phyloP scores from a whole-genome alignment of 2,329 filamentous ascomycete genomes.

The Cladorrhinum sp. region DNA sequence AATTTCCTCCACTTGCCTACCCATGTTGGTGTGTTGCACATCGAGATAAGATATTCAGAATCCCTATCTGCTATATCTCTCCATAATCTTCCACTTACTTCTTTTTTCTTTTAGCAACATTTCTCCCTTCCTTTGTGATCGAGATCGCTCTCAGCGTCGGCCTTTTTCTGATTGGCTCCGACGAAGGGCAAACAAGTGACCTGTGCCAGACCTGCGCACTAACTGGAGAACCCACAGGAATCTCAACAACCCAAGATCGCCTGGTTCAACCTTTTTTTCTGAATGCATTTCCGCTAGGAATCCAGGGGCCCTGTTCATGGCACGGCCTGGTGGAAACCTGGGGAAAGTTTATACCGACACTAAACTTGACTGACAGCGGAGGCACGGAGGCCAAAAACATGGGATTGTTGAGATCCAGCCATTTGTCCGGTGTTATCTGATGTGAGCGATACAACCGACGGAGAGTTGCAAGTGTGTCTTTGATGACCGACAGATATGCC shows the following conservation, averaged over 20 bases:
- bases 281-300: neutral
- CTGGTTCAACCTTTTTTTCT: slow-evolving; percentile 26
- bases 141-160: neutral
- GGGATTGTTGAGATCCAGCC: slow-evolving; percentile 3
- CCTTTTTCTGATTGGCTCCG: neutral
- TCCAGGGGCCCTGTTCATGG: slow-evolving; percentile 8
- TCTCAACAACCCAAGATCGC: slow-evolving; percentile 26
- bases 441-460: neutral
- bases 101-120: neutral
- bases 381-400: neutral
- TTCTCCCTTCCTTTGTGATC: neutral
- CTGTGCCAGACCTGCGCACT: slow-evolving; percentile 1
- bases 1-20: neutral
- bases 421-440: neutral
- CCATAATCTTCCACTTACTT: neutral
- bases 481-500: neutral
- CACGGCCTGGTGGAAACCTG: slow-evolving; percentile 22
- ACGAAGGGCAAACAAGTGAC: neutral
- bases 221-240: slow-evolving; percentile 6
- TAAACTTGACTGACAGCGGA: slow-evolving; percentile 13
- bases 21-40: neutral
- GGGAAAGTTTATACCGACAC: slow-evolving; percentile 19
- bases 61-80: neutral
- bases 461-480: neutral
- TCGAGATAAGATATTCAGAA: neutral